A percentile compares a stretch with the other conserved stretches of the same genome.
phyloP scores from a whole-genome alignment of 2,329 filamentous ascomycete genomes.

The Aureobasidium pullulans region DNA sequence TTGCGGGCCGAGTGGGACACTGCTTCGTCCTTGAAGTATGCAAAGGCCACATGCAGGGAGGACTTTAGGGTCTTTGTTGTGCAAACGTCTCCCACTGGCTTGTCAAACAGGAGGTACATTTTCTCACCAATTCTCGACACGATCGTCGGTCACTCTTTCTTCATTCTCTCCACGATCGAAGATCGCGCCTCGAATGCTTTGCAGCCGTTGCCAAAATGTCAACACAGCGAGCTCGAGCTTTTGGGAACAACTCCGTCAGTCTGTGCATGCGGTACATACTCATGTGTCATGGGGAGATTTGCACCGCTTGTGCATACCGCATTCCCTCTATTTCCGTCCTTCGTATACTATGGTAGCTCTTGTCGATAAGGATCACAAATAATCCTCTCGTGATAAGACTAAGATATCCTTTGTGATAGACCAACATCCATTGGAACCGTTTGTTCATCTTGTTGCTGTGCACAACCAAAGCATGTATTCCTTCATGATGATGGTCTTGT shows the following conservation, averaged over 20 bases:
- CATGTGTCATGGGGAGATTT: constrained; percentile 13
- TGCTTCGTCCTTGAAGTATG: not conserved
- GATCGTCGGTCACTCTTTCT: not conserved
- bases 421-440: constrained; percentile 11
- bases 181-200: not conserved
- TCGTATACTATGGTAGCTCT: not conserved
- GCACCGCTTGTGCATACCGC: constrained; percentile 9
- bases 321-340: not conserved
- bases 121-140: not conserved
- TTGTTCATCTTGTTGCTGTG: constrained; percentile 13
- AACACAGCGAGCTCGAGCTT: not conserved
- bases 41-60: constrained; percentile 11
- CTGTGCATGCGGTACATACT: not conserved
- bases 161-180: not conserved
- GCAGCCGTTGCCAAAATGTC: not conserved
- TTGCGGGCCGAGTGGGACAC: constrained; percentile 1
- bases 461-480: constrained; percentile 2
- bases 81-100: not conserved
- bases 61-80: not conserved
- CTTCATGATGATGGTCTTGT: not conserved
- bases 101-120: constrained; percentile 2
- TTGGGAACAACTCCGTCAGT: not conserved
- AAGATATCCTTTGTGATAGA: not conserved
- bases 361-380: constrained; percentile 14
- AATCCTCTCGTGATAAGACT: not conserved